These are phyloP conservation scores for Inosperma sp. DNA, from an alignment of 768 basidiomycete genomes.

Conservation along the genomic window DNA sequence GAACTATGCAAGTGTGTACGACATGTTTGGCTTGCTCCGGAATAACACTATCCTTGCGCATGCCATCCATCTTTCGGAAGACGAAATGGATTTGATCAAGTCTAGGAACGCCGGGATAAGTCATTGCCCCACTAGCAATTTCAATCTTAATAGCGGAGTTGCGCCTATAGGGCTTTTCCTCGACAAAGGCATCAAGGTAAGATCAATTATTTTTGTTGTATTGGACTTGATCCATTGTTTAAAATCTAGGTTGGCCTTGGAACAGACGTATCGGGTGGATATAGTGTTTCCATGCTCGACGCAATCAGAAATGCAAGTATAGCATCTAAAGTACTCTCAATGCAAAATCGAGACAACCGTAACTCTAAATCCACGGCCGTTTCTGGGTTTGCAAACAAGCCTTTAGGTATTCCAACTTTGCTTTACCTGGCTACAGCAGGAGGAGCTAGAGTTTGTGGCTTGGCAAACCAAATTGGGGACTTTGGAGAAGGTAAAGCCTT, in stretches of 20 bases:
- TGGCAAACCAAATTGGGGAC: constrained; percentile 67
- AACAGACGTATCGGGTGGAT: constrained; percentile 90
- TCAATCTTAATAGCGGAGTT: constrained; percentile 83
- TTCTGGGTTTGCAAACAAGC: constrained; percentile 46
- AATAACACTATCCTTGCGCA: constrained; percentile 85
- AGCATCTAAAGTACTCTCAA: constrained; percentile 61
- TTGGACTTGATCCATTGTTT: not conserved
- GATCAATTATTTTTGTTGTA: constrained; percentile 3
- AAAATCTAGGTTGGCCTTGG: constrained; percentile 79
- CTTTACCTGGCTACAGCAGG: constrained; percentile 90
- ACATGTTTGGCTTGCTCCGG: constrained; percentile 68
- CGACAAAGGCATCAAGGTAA: constrained; percentile 82
- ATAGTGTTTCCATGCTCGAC: constrained; percentile 72
- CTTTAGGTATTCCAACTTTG: constrained; percentile 68
- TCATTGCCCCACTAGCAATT: constrained; percentile 94
- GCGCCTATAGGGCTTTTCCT: constrained; percentile 75
- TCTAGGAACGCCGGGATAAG: constrained; percentile 67
- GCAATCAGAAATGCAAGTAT: constrained; percentile 72
- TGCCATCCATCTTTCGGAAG: constrained; percentile 70
- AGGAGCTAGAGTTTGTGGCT: constrained; percentile 77
- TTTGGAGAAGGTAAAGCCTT: constrained; percentile 82
- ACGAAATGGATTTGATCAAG: constrained; percentile 71
- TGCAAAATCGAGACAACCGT: constrained; percentile 9
- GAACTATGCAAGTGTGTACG: constrained; percentile 81
- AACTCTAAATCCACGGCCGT: not conserved